Evolutionary conservation across 306 rosid species (phyloP), one percentile per base, ranked within the genome.

Genomic region (Bauhinia variegata): DNA sequence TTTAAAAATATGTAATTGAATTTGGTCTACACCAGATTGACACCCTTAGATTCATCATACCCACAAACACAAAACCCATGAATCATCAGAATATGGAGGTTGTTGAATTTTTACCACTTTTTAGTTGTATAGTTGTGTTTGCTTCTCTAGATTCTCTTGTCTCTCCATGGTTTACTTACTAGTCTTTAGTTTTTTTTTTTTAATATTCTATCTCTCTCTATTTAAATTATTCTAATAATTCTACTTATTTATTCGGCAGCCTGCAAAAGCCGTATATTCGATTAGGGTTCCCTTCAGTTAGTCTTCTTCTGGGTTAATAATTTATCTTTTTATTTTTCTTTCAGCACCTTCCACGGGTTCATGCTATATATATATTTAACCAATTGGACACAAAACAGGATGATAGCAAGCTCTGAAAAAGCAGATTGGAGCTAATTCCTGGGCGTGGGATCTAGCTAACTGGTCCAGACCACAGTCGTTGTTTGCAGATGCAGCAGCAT

Each of bases 401-500:
- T 8, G n/a, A n/a, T n/a, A n/a, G n/a, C n/a, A n/a, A 19, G 1
- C 56, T 19, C 31, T 36, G 1, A 1, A 36, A 36, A 17, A 14
- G 54, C 32, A 46, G 12, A 9, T 49, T 11, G 37, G n/a, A n/a
- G n/a, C n/a, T n/a, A n/a, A n/a, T n/a, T n/a, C n/a, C n/a, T n/a
- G n/a, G n/a, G n/a, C n/a, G n/a, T n/a, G n/a, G 52, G 54, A 19
- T 6, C 7, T 8, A n/a, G n/a, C n/a, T n/a, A 48, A 51, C 11
- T 5, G 1, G 28, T 23, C 28, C n/a, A n/a, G n/a, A n/a, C n/a
- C 28, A 23, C 56, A 75, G 85, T 81, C 92, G 78, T 87, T 76
- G 79, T 78, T 89, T 89, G 97, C 96, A 62, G 96, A 78, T 79
- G 97, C 97, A 81, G 91, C 97, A 89, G 72, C 97, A 78, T 71